Conservation (phyloP, 768 basidiomycete genomes). For the Tylopilus rubrobrunneus region DNA sequence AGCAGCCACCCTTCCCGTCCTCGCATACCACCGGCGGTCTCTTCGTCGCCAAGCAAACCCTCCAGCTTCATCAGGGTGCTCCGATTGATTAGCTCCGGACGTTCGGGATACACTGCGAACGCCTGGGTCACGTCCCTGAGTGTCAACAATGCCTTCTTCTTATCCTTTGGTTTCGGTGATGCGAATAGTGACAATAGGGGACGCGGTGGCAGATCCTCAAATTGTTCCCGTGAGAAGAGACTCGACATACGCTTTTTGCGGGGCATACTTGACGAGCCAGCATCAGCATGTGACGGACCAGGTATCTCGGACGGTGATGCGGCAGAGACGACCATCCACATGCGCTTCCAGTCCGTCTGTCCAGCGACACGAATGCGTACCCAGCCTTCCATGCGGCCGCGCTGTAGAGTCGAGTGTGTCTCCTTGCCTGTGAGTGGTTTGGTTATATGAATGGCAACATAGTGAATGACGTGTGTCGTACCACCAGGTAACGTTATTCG, state of each 20-base stretch:
- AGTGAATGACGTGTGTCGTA: slow-evolving; percentile 16
- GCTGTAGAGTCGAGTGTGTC: slow-evolving; percentile 58
- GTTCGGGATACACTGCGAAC: slow-evolving; percentile 93
- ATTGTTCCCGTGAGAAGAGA: slow-evolving; percentile 57
- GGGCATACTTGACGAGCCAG: slow-evolving; percentile 18
- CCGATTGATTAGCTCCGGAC: slow-evolving; percentile 84
- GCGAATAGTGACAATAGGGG: slow-evolving; percentile 55
- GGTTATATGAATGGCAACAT: slow-evolving; percentile 27
- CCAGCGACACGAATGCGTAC: slow-evolving; percentile 88
- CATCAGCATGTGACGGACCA: slow-evolving; percentile 26
- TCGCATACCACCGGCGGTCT: slow-evolving; percentile 63
- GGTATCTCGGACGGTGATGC: slow-evolving; percentile 32
- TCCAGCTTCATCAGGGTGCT: slow-evolving; percentile 93
- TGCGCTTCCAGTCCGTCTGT: slow-evolving; percentile 93
- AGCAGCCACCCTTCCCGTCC: slow-evolving; percentile 80
- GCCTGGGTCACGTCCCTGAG: slow-evolving; percentile 73
- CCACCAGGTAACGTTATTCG: slow-evolving; percentile 64
- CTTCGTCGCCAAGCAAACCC: slow-evolving; percentile 75
- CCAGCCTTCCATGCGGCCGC: slow-evolving; percentile 87
- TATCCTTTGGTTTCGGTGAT: slow-evolving; percentile 69
- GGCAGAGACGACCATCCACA: slow-evolving; percentile 76
- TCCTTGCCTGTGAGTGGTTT: slow-evolving; percentile 35
- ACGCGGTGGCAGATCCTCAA: slow-evolving; percentile 31
- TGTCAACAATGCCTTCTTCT: slow-evolving; percentile 67
- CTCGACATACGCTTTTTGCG: slow-evolving; percentile 54